Percentiles rank a stretch among this genome's conserved stretches.
phyloP scores from a whole-genome alignment of 148 eudicot species.

The Polygonum maritimum region DNA sequence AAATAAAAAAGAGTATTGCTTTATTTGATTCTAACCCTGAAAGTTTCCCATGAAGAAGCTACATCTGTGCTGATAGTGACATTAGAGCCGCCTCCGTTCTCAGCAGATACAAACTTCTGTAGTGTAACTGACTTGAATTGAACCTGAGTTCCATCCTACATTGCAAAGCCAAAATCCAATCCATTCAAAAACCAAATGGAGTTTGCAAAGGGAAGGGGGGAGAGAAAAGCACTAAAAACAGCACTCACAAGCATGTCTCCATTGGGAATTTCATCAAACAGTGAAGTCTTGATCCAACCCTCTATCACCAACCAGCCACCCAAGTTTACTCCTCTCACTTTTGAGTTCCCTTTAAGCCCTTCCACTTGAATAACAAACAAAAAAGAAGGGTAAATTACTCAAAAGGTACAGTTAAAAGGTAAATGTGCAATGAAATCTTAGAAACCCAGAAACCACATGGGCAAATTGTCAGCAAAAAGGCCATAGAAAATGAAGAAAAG shows the following conservation, averaged over 20 bases:
- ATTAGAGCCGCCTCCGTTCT: slow-evolving; percentile 59
- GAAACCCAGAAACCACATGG: not conserved
- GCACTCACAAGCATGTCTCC: slow-evolving; percentile 71
- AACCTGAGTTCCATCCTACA: slow-evolving; percentile 73
- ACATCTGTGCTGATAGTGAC: slow-evolving; percentile 42
- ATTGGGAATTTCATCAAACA: slow-evolving; percentile 57
- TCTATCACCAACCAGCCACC: slow-evolving; percentile 93
- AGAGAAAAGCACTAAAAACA: not conserved
- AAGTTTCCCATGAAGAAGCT: slow-evolving; percentile 70
- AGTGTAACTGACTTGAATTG: slow-evolving; percentile 58
- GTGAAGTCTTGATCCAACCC: slow-evolving; percentile 84
- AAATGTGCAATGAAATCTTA: not conserved
- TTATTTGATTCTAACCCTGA: slow-evolving; percentile 39
- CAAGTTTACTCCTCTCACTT: slow-evolving; percentile 82
- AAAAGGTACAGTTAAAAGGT: not conserved
- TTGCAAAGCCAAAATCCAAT: not conserved
- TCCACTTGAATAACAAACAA: slow-evolving; percentile 35
- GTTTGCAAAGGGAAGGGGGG: not conserved
- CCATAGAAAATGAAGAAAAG: not conserved
- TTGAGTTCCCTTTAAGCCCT: slow-evolving; percentile 51
- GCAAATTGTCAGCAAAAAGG: not conserved
- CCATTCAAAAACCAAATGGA: not conserved
- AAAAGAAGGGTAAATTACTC: not conserved
- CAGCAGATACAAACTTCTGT: slow-evolving; percentile 56
- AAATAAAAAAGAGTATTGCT: not conserved